Percentiles rank a stretch among this genome's conserved stretches.
Evolutionary conservation across 805 yeast species (phyloP).

Genomic region (Pichia kluyveri): DNA sequence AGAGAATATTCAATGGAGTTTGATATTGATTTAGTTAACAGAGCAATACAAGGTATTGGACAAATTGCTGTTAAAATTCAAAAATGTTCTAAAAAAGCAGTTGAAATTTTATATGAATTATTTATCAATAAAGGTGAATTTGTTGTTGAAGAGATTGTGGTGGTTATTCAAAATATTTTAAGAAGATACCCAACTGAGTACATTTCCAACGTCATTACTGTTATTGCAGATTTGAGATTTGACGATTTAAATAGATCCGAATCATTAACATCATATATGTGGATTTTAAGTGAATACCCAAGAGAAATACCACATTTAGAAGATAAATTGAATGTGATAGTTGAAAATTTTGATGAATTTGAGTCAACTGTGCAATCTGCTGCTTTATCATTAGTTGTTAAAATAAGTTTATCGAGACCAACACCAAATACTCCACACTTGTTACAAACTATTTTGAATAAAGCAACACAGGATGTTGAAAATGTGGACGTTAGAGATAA

Average conservation of each 20-base stretch:
- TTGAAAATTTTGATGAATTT: constrained; percentile 46
- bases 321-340: constrained; percentile 35
- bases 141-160: constrained; percentile 49
- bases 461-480: constrained; percentile 56
- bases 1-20: constrained; percentile 80
- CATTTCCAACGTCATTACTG: constrained; percentile 44
- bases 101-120: constrained; percentile 51
- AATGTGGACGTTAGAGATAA: constrained; percentile 74
- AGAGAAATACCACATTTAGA: constrained; percentile 47
- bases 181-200: constrained; percentile 55
- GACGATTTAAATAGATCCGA: constrained; percentile 41
- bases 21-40: constrained; percentile 66
- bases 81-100: constrained; percentile 43
- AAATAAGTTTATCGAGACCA: constrained; percentile 33
- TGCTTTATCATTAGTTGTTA: constrained; percentile 53
- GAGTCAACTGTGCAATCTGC: constrained; percentile 55
- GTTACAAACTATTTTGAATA: constrained; percentile 51
- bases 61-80: constrained; percentile 61
- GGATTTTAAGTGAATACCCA: constrained; percentile 68
- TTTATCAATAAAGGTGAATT: constrained; percentile 57
- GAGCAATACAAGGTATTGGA: constrained; percentile 59
- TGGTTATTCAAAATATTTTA: constrained; percentile 54
- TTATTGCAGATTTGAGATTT: constrained; percentile 35
- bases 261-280: constrained; percentile 51
- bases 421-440: constrained; percentile 28